Percentiles rank a stretch among this genome's conserved stretches.
Evolutionary conservation across 495 filamentous ascomycete genomes (phyloP).

Genomic region (Neurospora sp.): DNA sequence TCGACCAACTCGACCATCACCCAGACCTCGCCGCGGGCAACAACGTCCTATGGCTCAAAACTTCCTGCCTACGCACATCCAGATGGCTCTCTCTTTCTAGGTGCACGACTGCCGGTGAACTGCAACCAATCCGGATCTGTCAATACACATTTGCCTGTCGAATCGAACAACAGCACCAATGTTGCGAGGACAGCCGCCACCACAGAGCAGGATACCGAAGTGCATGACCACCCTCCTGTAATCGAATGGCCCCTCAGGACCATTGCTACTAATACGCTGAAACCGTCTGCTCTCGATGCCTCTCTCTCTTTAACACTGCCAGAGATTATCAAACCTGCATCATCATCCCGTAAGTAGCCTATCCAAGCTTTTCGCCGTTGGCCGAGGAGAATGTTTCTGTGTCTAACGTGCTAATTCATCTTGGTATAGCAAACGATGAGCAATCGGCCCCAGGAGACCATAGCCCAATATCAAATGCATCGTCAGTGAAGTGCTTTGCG

Average conservation of each 20-base stretch:
- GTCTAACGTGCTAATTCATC: not conserved
- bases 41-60: not conserved
- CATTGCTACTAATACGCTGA: not conserved
- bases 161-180: not conserved
- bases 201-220: not conserved
- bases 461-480: not conserved
- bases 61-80: not conserved
- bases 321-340: not conserved
- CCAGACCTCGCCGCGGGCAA: not conserved
- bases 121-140: constrained; percentile 13
- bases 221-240: not conserved
- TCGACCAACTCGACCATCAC: not conserved
- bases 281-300: not conserved
- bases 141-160: constrained; percentile 10
- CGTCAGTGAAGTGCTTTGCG: not conserved
- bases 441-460: not conserved
- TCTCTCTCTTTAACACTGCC: not conserved
- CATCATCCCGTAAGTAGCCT: not conserved
- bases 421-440: not conserved
- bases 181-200: not conserved
- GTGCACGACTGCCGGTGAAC: not conserved
- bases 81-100: not conserved
- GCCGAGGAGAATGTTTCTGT: not conserved
- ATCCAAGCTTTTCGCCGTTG: not conserved
- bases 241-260: not conserved